Evolutionary conservation across 345 rosid genomes (phyloP).

Genomic region (Camelina sativa): DNA sequence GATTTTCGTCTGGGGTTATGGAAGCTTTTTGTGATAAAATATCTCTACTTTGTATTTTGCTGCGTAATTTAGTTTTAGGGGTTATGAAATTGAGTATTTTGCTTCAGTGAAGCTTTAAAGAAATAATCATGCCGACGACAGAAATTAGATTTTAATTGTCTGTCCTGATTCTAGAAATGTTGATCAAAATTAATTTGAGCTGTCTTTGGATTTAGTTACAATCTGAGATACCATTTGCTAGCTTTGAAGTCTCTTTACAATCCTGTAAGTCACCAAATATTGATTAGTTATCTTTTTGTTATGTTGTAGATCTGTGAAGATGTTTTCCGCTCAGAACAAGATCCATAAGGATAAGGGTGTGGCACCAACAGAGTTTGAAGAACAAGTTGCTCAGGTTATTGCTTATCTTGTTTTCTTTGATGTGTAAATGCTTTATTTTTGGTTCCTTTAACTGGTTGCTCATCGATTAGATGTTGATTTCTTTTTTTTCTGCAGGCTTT

Average conservation of each 20-base stretch:
- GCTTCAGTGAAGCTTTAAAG: background rate
- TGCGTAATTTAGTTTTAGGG: too few relatives aligned
- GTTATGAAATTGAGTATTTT: background rate
- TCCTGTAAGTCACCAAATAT: background rate
- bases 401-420: background rate
- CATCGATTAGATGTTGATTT: background rate
- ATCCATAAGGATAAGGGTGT: slow-evolving; percentile 87
- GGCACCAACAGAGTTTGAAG: slow-evolving; percentile 87
- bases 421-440: background rate
- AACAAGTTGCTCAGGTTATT: slow-evolving; percentile 76
- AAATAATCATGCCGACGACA: too few relatives aligned
- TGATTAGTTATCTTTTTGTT: background rate
- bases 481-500: slow-evolving; percentile 55
- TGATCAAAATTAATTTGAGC: background rate
- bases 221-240: background rate
- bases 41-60: background rate
- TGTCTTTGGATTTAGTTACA: background rate
- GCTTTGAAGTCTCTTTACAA: background rate
- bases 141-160: background rate
- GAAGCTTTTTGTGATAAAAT: background rate
- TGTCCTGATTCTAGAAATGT: background rate
- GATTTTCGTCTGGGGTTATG: background rate
- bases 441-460: background rate
- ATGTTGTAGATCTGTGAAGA: slow-evolving; percentile 55
- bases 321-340: slow-evolving; percentile 79